Evolutionary conservation across 164 flowering plant genomes (phyloP).

Genomic region (Berberis vulgaris): DNA sequence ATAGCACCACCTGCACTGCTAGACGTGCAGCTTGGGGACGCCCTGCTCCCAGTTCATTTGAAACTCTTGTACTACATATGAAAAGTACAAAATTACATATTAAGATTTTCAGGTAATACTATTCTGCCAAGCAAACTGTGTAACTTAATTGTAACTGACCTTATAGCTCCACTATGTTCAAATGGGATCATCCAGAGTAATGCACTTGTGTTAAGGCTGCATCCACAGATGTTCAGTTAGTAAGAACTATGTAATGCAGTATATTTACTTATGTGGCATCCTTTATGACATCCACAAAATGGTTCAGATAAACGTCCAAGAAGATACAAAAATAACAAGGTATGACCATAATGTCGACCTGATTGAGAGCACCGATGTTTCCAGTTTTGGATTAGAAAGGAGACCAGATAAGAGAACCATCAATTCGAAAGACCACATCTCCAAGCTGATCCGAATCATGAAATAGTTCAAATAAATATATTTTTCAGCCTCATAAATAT

Average conservation of each 20-base stretch:
- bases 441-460: conserved; percentile 43
- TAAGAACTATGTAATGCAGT: background rate
- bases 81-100: background rate
- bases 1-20: conserved; percentile 43
- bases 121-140: background rate
- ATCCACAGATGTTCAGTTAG: background rate
- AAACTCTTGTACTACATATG: conserved; percentile 56
- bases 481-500: background rate
- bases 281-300: background rate
- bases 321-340: background rate
- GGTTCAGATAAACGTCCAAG: background rate
- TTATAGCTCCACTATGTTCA: conserved; percentile 65
- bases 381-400: conserved; percentile 64
- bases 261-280: background rate
- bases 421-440: conserved; percentile 72
- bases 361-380: conserved; percentile 72
- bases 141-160: conserved; percentile 29
- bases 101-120: background rate
- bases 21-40: conserved; percentile 47
- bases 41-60: conserved; percentile 82
- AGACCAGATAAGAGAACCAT: conserved; percentile 68
- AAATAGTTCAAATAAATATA: background rate
- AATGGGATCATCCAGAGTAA: conserved; percentile 60
- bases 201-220: conserved; percentile 54
- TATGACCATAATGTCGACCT: conserved; percentile 24